Base-by-base conservation (phyloP, 208 protist genomes). In the Strigomonas culicis region DNA sequence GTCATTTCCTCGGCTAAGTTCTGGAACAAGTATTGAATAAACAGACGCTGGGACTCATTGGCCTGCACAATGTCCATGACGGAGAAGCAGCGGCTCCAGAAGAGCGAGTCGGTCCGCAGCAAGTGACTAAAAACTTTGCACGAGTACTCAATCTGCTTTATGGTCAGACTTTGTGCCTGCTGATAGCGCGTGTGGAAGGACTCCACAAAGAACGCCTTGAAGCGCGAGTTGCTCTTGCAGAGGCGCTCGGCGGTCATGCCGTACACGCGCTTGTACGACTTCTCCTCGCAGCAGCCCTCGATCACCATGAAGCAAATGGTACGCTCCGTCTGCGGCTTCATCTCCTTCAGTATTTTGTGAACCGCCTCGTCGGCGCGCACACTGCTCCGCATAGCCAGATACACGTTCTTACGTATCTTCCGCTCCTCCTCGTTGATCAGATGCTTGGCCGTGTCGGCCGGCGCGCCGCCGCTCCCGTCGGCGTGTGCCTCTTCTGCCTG, bases 381-480 rank as follows among this genome's bases (percentile, higher is more conserved):
- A 57, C 92, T 98, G 27, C 93, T 98, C 77, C 98, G 98, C 68
- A 99, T 98, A 17, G 97, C 96, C 39, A 99, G 86, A 77, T 99
- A 99, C 17, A 99, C 97, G n/a, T 92, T 89, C 34, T 92, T 83
- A 1, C 97, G 84, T 4, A 99, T 71, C 58, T 93, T 82, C 13
- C 97, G 85, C 43, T 95, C 74, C 47, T 97, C 83, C n/a, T 88
- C 89, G 39, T 91, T 84, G 34, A 96, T 98, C 66, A 82, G 57
- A 3, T 28, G 60, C 22, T 57, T 94, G 24, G 31, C 2, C 4
- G 25, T 53, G 6, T 25, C 27, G 6, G 25, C 27, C 3, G 49
- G 10, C 6, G 27, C 49, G 6, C 25, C 49, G 27, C 27, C 36
- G 56, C 56, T 17, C 21, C 17, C 24, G 11, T 28, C 21, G 31